Base-by-base conservation (phyloP, 305 asterid genomes). In the Fraxinus sp. region DNA sequence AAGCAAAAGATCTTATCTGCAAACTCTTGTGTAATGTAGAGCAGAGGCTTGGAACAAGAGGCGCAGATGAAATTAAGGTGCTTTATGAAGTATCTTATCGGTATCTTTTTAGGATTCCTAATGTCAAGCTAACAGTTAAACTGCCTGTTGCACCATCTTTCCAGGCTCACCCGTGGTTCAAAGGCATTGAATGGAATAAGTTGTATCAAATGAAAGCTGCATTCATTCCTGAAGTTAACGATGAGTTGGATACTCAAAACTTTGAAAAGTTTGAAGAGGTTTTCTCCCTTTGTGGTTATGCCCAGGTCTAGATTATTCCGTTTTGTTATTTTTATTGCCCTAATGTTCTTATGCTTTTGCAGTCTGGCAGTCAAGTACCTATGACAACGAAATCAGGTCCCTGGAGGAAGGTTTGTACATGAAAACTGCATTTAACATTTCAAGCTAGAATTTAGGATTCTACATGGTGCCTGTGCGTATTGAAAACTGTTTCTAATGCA, bases 221-320 rank as follows among this genome's bases (percentile, higher is more conserved):
- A 81, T 93, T 93, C 88, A 91, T 91, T 88, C 97, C 98, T n/a
- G 96, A 93, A 89, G 97, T 93, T 86, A 94, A 93, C 68, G 97
- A 89, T 85, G 98, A 94, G 87, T 83, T 94, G 88, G 98, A 94
- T 87, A 94, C 98, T 70, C 98, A 93, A 86, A 94, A 94, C 88
- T 94, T 94, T 79, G 97, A 94, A 88, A 94, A 94, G 89, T 94
- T 94, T 82, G 98, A 92, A 78, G 98, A 94, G 98, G 98, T 94
- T 79, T 81, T 80, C 52, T 77, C 80, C 74, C 41, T 86, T 80
- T 76, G 30, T 57, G 55, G 76, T 84, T 81, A 26, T 78, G 64
- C 86, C 35, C 79, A 20, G 41, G 78, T 80, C 76, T 78, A 80
- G 72, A 20, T 36, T 71, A 36, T 64, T 57, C 76, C 41, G 59